phyloP scores from a whole-genome alignment of 805 yeast genomes.

The Cyberlindnera xylosilytica region DNA sequence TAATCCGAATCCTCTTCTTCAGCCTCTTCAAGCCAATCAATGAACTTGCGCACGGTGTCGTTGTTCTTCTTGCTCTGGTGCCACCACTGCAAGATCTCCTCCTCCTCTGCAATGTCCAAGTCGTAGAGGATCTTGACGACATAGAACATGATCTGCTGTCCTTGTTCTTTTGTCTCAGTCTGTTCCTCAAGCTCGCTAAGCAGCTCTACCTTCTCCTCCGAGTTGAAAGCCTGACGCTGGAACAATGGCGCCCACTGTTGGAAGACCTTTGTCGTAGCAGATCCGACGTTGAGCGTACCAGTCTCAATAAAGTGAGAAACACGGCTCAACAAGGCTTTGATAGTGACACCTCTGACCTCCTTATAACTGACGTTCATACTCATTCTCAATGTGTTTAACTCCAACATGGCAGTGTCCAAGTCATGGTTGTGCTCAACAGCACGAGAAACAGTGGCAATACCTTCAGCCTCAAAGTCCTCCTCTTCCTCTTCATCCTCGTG shows the following conservation, averaged over 20 bases:
- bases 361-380: conserved; percentile 94
- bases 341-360: conserved; percentile 83
- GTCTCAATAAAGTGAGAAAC: conserved; percentile 74
- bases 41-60: conserved; percentile 63
- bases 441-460: conserved; percentile 88
- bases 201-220: conserved; percentile 74
- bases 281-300: conserved; percentile 70
- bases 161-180: conserved; percentile 34
- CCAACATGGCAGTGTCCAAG: conserved; percentile 87
- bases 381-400: conserved; percentile 93
- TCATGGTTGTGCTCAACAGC: conserved; percentile 92
- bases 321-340: conserved; percentile 65
- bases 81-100: conserved; percentile 83
- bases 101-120: conserved; percentile 79
- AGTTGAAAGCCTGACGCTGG: conserved; percentile 80
- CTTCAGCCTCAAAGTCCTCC: conserved; percentile 84
- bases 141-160: conserved; percentile 44
- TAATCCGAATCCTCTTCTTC: conserved; percentile 54
- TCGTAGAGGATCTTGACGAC: conserved; percentile 69
- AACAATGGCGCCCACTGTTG: conserved; percentile 79
- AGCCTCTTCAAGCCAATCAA: conserved; percentile 85
- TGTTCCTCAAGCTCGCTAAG: conserved; percentile 43
- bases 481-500: conserved; percentile 59
- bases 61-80: conserved; percentile 37
- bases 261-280: conserved; percentile 74